A percentile compares a stretch with the other conserved stretches of the same genome.
phyloP scores from a whole-genome alignment of 176 grass and related monocot genomes.

The Carex parvula region DNA sequence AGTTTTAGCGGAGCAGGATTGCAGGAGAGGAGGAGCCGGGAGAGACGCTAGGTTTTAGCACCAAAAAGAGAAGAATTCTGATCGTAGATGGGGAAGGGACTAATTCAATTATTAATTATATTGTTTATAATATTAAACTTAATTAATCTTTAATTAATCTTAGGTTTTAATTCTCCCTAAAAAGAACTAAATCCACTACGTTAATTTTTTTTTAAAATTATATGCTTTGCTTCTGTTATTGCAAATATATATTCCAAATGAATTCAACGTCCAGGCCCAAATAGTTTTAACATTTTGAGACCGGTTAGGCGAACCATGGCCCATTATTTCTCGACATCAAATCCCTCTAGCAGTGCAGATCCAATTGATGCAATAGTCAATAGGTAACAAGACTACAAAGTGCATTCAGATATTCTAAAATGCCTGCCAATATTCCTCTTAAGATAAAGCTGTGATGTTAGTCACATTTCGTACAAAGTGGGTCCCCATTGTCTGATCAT shows the following conservation, averaged over 20 bases:
- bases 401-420: background rate
- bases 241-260: background rate
- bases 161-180: too few relatives aligned
- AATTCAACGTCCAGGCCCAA: background rate
- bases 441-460: background rate
- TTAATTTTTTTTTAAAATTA: background rate
- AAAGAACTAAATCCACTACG: background rate
- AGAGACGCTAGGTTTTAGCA: too few relatives aligned
- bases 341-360: background rate
- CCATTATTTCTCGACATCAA: background rate
- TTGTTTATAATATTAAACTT: too few relatives aligned
- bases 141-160: too few relatives aligned
- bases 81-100: too few relatives aligned
- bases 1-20: too few relatives aligned
- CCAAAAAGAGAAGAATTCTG: too few relatives aligned
- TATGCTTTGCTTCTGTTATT: background rate
- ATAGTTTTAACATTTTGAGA: background rate
- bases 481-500: background rate
- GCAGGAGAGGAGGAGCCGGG: too few relatives aligned
- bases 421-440: conserved; percentile 1
- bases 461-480: background rate
- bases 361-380: background rate
- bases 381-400: background rate
- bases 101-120: too few relatives aligned
- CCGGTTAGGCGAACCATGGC: background rate